phyloP scores from a whole-genome alignment of 176 grass and related monocot species.

The Aegilops bicornis region DNA sequence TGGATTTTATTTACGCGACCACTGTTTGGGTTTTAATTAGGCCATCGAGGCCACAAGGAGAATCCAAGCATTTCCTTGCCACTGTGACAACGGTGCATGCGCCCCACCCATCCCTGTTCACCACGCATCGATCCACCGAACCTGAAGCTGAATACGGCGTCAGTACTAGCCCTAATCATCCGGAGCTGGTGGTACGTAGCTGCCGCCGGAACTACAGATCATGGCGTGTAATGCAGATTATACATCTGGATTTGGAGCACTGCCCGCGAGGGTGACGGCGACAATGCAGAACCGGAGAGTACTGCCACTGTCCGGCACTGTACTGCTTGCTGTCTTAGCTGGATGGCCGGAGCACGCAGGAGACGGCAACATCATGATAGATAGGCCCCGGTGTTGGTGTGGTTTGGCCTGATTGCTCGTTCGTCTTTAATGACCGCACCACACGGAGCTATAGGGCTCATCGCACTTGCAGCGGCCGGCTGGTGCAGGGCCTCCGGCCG shows the following conservation, averaged over 20 bases:
- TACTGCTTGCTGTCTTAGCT: slow-evolving; percentile 6
- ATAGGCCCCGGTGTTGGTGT: neutral
- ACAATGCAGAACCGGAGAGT: neutral
- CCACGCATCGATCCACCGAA: neutral
- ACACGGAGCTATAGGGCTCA: slow-evolving; percentile 20
- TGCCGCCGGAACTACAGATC: neutral
- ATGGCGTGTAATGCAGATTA: neutral
- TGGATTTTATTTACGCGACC: neutral
- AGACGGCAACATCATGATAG: neutral
- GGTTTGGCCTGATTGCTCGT: neutral
- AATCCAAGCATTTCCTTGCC: neutral
- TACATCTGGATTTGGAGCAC: neutral
- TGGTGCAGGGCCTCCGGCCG: neutral
- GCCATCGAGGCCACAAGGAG: no score
- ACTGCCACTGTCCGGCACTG: neutral
- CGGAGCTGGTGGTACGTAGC: slow-evolving; percentile 10
- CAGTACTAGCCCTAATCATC: neutral
- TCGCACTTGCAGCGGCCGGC: neutral
- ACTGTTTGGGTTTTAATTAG: neutral
- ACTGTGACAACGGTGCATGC: neutral
- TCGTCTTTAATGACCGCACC: slow-evolving; percentile 32
- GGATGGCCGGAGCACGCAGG: neutral
- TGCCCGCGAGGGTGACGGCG: neutral
- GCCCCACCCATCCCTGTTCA: neutral
- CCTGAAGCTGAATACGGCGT: neutral